These are phyloP conservation scores for Mucor racemosus DNA, from an alignment of 371 early-diverging fungal genomes.

Conservation along the genomic window DNA sequence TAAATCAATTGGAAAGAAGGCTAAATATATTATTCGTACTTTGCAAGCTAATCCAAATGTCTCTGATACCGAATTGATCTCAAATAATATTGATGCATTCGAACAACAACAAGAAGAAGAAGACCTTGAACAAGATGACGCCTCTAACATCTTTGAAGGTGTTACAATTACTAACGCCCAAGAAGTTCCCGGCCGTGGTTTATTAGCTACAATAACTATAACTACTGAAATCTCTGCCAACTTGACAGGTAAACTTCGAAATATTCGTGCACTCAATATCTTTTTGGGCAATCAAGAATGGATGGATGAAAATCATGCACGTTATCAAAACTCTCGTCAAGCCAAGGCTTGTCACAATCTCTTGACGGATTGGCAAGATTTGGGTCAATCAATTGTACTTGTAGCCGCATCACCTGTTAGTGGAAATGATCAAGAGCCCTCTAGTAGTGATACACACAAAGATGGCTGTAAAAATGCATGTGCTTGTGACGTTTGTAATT, in stretches of 20 bases:
- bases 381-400: slow-evolving; percentile 68
- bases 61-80: slow-evolving; percentile 10
- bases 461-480: slow-evolving; percentile 48
- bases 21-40: slow-evolving; percentile 25
- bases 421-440: slow-evolving; percentile 22
- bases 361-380: slow-evolving; percentile 58
- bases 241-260: slow-evolving; percentile 35
- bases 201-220: slow-evolving; percentile 55
- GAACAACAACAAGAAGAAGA: slow-evolving; percentile 10
- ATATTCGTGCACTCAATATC: slow-evolving; percentile 54
- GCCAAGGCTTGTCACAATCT: slow-evolving; percentile 34
- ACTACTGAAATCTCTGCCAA: slow-evolving; percentile 25
- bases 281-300: slow-evolving; percentile 73
- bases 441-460: slow-evolving; percentile 28
- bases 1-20: slow-evolving; percentile 47
- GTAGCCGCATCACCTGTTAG: slow-evolving; percentile 58
- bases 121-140: neutral
- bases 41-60: slow-evolving; percentile 11
- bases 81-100: neutral
- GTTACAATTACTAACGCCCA: slow-evolving; percentile 58
- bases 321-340: slow-evolving; percentile 48
- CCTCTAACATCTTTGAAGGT: slow-evolving; percentile 48
- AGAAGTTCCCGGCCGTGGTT: slow-evolving; percentile 73
- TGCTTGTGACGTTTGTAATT: slow-evolving; percentile 55
- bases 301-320: slow-evolving; percentile 70